A percentile compares a stretch with the other conserved stretches of the same genome.
These are phyloP conservation scores for Rhizopogon sp. DNA, from an alignment of 768 basidiomycete genomes.

Conservation along the genomic window DNA sequence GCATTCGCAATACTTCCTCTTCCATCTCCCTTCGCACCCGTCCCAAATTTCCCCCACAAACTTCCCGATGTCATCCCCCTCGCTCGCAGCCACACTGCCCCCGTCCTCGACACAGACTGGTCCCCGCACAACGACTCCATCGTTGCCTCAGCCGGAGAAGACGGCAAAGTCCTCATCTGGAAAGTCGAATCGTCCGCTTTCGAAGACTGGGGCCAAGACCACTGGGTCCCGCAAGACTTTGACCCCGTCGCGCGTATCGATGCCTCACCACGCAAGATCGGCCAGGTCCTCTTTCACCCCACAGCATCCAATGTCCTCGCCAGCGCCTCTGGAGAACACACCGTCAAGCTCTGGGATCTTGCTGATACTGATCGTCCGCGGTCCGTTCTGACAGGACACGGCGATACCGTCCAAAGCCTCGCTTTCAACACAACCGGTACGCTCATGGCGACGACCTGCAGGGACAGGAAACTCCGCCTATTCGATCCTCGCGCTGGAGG, in stretches of 20 bases:
- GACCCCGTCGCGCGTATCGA: conserved; percentile 81
- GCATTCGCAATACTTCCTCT: conserved; percentile 94
- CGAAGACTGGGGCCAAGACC: conserved; percentile 80
- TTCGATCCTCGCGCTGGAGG: conserved; percentile 85
- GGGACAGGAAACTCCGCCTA: conserved; percentile 88
- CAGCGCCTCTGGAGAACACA: conserved; percentile 76
- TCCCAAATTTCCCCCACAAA: conserved; percentile 59
- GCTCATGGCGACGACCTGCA: conserved; percentile 80
- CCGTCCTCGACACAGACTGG: conserved; percentile 95
- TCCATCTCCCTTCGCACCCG: conserved; percentile 60
- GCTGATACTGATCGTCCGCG: conserved; percentile 63
- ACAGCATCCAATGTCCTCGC: conserved; percentile 85
- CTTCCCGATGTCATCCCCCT: conserved; percentile 91
- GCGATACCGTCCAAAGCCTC: conserved; percentile 83
- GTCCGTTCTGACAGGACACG: conserved; percentile 64
- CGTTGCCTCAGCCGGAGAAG: conserved; percentile 90
- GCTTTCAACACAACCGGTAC: conserved; percentile 80
- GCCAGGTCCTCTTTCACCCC: conserved; percentile 92
- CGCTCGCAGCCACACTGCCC: conserved; percentile 78
- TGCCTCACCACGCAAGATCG: conserved; percentile 82
- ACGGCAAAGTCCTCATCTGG: conserved; percentile 92
- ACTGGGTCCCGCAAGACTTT: conserved; percentile 79
- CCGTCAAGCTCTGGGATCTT: conserved; percentile 90
- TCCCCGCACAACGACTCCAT: conserved; percentile 89
- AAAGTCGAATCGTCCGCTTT: conserved; percentile 66